Base-by-base conservation (phyloP, 768 basidiomycete species). In the Suillus cothurnatus region DNA sequence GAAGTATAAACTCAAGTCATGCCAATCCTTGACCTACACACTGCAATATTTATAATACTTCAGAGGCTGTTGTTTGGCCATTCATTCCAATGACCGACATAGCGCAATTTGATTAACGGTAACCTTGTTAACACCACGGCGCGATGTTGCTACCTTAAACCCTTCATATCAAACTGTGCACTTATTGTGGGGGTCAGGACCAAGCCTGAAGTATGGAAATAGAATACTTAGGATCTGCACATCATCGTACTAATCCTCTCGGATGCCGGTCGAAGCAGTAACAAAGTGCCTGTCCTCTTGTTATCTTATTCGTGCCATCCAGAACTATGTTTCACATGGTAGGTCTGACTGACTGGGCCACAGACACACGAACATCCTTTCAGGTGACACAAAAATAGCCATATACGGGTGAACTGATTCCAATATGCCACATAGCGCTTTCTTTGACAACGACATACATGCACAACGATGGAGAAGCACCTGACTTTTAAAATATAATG, bases 371-470 rank as follows among this genome's bases (percentile, higher is more conserved):
- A 26, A 7, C 17, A 28, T 19, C 28, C 9, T 31, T 31, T 17
- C 36, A 36, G n/a, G 23, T 58, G 17, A 39, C 39, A 23, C 57
- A 65, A 61, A 65, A 61, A 65, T 65, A 65, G 52, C 39, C 60
- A 61, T 65, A 65, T 23, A 43, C 36, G 50, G 31, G 21, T 8
- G 21, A 28, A 39, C 36, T 12, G 41, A 14, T 19, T 43, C 31
- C 39, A n/a, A 34, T 14, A 26, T 28, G 6, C 6, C 23, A 3
- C 58, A 26, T n/a, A 21, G 6, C 56, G 31, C 5, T 31, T 17
- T 38, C 36, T 38, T 58, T 61, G 34, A 28, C 49, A 26, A 50
- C 17, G 26, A 50, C 43, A 32, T 49, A n/a, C n/a, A n/a, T n/a
- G 28, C 41, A 55, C 41, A 56, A 57, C 47, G 50, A n/a, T 56